These are phyloP conservation scores for Nakazawaea holstii DNA, from an alignment of 805 yeast species.

Conservation along the genomic window DNA sequence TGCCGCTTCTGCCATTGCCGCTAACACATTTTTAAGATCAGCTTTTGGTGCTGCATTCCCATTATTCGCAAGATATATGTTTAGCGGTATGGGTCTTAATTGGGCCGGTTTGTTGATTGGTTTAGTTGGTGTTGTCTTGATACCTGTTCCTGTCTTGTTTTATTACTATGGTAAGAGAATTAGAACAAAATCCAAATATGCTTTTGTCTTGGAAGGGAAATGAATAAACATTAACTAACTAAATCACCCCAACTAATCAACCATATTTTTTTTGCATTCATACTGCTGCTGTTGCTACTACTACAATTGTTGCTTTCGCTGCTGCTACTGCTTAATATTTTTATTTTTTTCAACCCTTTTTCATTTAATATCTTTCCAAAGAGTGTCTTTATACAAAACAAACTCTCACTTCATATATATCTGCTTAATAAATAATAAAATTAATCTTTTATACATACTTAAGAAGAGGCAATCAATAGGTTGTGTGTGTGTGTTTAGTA, in stretches of 20 bases:
- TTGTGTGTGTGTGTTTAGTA: too few species aligned
- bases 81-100: slow-evolving; percentile 39
- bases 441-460: too few species aligned
- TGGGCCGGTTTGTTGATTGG: slow-evolving; percentile 56
- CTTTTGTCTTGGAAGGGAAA: slow-evolving; percentile 15
- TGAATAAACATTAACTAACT: too few species aligned
- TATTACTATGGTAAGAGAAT: slow-evolving; percentile 40
- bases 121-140: slow-evolving; percentile 41
- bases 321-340: too few species aligned
- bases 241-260: too few species aligned
- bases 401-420: too few species aligned
- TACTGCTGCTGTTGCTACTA: not conserved
- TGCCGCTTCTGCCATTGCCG: slow-evolving; percentile 64
- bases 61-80: slow-evolving; percentile 49
- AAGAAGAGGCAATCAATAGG: too few species aligned
- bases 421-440: too few species aligned
- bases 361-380: too few species aligned
- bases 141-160: slow-evolving; percentile 55
- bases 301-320: too few species aligned
- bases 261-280: not conserved
- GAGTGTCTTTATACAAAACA: too few species aligned
- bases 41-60: slow-evolving; percentile 60
- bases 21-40: slow-evolving; percentile 55
- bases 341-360: too few species aligned
- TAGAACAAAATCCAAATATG: slow-evolving; percentile 19